Evolutionary conservation across 495 filamentous ascomycete genomes (phyloP), one percentile per base, ranked within the genome.

Genomic region (Penicillium flavigenum): DNA sequence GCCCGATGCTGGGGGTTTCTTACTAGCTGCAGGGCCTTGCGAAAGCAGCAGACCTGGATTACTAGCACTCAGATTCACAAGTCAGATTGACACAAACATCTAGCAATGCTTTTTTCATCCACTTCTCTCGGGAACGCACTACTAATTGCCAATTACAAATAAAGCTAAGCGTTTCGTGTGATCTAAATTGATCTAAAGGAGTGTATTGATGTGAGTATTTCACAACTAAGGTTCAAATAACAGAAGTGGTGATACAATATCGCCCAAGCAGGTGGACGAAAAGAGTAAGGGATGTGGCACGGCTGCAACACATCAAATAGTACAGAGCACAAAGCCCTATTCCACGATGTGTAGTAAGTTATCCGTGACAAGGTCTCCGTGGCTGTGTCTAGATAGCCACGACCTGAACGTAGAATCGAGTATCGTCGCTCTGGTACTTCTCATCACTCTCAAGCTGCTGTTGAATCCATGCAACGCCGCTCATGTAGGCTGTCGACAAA

Each of bases 381-480:
- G 14, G 5, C 14, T 38, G 3, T 9, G 2, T 20, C 42, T 59
- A 65, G 39, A 68, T 70, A 19, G 67, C 62, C 29, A 58, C 36
- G 34, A 69, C 61, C 24, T 69, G 29, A 26, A 66, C 66, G 59
- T 58, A 69, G 54, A 69, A 69, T 0, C 66, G 58, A 41, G 61
- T 67, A 52, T 69, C 63, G 47, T 69, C 66, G 39, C 26, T 52
- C 51, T 57, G 45, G 29, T 67, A 65, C 49, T 53, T 61, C 1
- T 47, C 5, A 39, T 67, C 54, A 41, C 66, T 67, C 39, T 69
- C 66, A 32, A 71, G 59, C 59, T 68, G 66, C 50, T 62, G 12
- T 38, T 71, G 63, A 36, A 71, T 71, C 68, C 68, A 71, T 31
- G 26, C 38, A 36, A 69, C 55, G 6, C 61, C 68, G 19, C 44